Percentiles rank a stretch among this genome's conserved stretches.
phyloP scores from a whole-genome alignment of 768 basidiomycete genomes.

The Leccinum imitatum region DNA sequence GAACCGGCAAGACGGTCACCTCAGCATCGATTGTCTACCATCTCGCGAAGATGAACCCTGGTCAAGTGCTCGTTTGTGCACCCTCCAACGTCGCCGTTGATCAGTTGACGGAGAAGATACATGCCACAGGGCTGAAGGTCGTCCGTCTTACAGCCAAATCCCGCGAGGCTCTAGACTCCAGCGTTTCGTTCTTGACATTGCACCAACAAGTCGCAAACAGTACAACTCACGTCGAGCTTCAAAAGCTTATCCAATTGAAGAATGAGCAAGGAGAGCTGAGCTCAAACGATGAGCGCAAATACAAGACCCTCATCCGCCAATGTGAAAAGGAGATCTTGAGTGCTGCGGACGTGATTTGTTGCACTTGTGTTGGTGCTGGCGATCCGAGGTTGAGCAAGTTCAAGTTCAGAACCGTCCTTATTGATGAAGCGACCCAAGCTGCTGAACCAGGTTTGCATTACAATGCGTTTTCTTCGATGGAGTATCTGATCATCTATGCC shows the following conservation, averaged over 20 bases:
- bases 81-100: conserved; percentile 99
- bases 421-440: conserved; percentile 98
- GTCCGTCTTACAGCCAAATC: conserved; percentile 98
- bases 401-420: conserved; percentile 97
- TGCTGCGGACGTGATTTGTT: conserved; percentile 97
- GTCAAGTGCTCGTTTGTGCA: conserved; percentile 97
- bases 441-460: conserved; percentile 81
- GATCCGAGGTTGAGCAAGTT: conserved; percentile 95
- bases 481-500: conserved; percentile 13
- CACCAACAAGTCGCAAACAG: conserved; percentile 98
- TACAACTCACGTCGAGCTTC: conserved; percentile 93
- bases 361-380: conserved; percentile 96
- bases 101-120: conserved; percentile 98
- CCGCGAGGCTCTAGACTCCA: conserved; percentile 96
- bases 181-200: conserved; percentile 88
- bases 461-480: neutral
- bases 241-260: conserved; percentile 97
- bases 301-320: conserved; percentile 91
- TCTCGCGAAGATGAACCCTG: conserved; percentile 99
- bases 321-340: conserved; percentile 97
- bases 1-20: conserved; percentile 98
- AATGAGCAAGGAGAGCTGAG: conserved; percentile 97
- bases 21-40: conserved; percentile 99
- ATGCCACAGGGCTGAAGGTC: conserved; percentile 97
- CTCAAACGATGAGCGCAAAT: conserved; percentile 95